Evolutionary conservation across 2,329 filamentous ascomycete species (phyloP).

Genomic region (Keithomyces neogunnii): DNA sequence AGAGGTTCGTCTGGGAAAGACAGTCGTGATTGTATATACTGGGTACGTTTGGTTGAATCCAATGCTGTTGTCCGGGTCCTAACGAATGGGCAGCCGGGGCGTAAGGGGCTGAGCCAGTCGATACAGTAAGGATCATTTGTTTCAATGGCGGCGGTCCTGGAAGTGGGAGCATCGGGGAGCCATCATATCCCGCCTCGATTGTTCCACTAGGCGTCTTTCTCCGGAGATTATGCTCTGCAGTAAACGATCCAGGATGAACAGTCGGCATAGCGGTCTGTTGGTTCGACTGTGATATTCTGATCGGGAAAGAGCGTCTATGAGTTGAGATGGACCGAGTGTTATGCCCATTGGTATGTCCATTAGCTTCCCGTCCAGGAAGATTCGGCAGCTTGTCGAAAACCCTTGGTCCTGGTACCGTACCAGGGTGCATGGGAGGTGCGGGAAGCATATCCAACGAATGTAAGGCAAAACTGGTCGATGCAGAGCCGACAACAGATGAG

Average conservation of each 20-base stretch:
- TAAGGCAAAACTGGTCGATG: not conserved
- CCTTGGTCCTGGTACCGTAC: slow-evolving; percentile 36
- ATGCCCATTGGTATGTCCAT: slow-evolving; percentile 4
- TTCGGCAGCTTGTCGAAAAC: slow-evolving; percentile 23
- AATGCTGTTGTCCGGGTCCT: slow-evolving; percentile 8
- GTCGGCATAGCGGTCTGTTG: slow-evolving; percentile 10
- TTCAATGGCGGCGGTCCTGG: slow-evolving; percentile 71
- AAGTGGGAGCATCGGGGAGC: slow-evolving; percentile 63
- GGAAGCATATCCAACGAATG: slow-evolving; percentile 34
- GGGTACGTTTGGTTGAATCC: slow-evolving; percentile 1
- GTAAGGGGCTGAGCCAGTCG: slow-evolving; percentile 13
- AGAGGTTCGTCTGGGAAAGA: not conserved
- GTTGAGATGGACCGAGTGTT: slow-evolving; percentile 12
- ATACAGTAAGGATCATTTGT: slow-evolving; percentile 66
- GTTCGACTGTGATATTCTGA: slow-evolving; percentile 22
- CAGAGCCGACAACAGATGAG: slow-evolving; percentile 7
- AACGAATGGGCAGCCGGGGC: slow-evolving; percentile 5
- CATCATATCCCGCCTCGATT: slow-evolving; percentile 84
- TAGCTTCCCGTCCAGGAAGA: not conserved
- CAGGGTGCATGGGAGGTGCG: slow-evolving; percentile 42
- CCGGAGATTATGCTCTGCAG: slow-evolving; percentile 52
- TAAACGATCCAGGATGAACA: slow-evolving; percentile 11
- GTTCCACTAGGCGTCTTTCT: slow-evolving; percentile 95
- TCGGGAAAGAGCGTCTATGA: slow-evolving; percentile 21
- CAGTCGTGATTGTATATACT: not conserved